Conservation (phyloP, 345 rosid species). For the Aegle marmelos region DNA sequence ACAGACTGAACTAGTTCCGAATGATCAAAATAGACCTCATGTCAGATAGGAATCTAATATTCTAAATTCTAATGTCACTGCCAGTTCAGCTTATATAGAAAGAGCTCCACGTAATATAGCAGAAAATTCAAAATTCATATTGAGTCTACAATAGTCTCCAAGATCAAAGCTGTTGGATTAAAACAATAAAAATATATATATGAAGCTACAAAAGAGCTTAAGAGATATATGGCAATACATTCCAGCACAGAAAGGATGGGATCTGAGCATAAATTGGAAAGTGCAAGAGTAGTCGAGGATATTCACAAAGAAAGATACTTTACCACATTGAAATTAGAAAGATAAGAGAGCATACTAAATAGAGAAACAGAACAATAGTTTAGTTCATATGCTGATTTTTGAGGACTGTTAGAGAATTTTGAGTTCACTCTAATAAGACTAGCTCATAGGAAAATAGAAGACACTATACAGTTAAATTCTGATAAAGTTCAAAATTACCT, state of each 20-base stretch:
- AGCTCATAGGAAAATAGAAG: not conserved
- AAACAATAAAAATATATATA: not conserved
- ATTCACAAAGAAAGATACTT: not conserved
- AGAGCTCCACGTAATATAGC: not conserved
- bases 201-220: not conserved
- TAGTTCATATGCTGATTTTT: not conserved
- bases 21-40: not conserved
- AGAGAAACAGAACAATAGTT: not conserved
- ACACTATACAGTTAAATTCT: not conserved
- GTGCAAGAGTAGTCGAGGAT: not conserved
- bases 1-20: not conserved
- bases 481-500: slow-evolving; percentile 35
- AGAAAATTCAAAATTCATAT: not conserved
- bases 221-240: not conserved
- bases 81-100: not conserved
- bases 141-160: not conserved
- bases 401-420: not conserved
- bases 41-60: slow-evolving; percentile 1
- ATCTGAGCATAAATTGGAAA: not conserved
- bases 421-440: not conserved
- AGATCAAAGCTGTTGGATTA: not conserved
- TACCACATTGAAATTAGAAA: not conserved
- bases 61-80: not conserved
- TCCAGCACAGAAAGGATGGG: not conserved
- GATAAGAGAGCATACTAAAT: not conserved